Evolutionary conservation across 371 early-diverging fungal genomes (phyloP).

Genomic region (Apophysomyces variabilis): DNA sequence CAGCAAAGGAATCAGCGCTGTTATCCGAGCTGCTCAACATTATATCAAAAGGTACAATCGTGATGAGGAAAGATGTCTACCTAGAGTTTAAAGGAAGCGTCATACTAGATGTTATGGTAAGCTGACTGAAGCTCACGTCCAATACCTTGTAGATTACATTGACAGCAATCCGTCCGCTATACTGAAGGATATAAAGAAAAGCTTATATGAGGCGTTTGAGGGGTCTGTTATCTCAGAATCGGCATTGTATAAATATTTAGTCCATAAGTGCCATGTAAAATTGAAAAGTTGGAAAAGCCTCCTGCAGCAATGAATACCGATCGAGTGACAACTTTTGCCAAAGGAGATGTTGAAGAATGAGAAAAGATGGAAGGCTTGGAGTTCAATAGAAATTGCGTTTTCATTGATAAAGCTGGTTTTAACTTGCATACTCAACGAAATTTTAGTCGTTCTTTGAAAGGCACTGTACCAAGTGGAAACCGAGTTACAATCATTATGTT

Average conservation of each 20-base stretch:
- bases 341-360: slow-evolving; percentile 21
- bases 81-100: slow-evolving; percentile 8
- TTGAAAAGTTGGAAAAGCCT: slow-evolving; percentile 22
- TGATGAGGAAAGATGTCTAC: slow-evolving; percentile 19
- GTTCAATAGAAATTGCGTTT: slow-evolving; percentile 19
- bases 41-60: slow-evolving; percentile 16
- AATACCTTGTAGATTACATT: slow-evolving; percentile 9
- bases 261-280: slow-evolving; percentile 12
- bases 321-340: slow-evolving; percentile 12
- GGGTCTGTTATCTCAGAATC: slow-evolving; percentile 7
- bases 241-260: slow-evolving; percentile 16
- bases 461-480: slow-evolving; percentile 3
- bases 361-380: slow-evolving; percentile 10
- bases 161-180: slow-evolving; percentile 1
- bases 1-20: no score
- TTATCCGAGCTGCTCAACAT: no score
- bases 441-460: slow-evolving; percentile 20
- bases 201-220: slow-evolving; percentile 14
- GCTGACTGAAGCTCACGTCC: slow-evolving; percentile 11
- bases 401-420: slow-evolving; percentile 20
- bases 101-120: slow-evolving; percentile 9
- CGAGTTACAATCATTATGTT: background rate
- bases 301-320: slow-evolving; percentile 21
- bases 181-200: slow-evolving; percentile 12
- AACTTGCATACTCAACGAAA: slow-evolving; percentile 17